Evolutionary conservation across 495 filamentous ascomycete genomes (phyloP).

Genomic region (Letharia lupina): DNA sequence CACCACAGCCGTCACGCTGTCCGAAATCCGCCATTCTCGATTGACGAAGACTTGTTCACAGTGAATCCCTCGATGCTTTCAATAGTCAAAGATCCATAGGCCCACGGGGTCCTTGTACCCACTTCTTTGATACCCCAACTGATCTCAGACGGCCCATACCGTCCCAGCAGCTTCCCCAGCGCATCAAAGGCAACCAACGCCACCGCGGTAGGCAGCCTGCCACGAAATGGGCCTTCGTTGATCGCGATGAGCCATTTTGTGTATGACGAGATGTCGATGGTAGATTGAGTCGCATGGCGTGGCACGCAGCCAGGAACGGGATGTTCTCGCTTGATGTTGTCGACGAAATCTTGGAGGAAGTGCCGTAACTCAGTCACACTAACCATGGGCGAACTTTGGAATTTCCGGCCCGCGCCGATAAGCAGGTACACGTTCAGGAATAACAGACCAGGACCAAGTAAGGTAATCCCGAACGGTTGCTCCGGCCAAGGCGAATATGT

Average conservation of each 20-base stretch:
- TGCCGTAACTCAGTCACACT: not conserved
- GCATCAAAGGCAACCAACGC: not conserved
- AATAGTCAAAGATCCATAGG: not conserved
- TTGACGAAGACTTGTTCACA: not conserved
- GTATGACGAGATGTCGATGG: not conserved
- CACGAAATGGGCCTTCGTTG: not conserved
- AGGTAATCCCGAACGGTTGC: accelerated
- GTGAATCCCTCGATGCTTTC: not conserved
- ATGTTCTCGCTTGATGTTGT: not conserved
- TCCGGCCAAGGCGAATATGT: not conserved
- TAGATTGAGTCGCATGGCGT: not conserved
- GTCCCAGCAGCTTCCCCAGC: not conserved
- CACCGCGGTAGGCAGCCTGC: not conserved
- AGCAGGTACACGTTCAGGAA: not conserved
- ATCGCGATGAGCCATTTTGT: not conserved
- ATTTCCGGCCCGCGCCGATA: not conserved
- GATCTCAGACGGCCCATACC: not conserved
- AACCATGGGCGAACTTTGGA: not conserved
- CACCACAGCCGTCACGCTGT: not conserved
- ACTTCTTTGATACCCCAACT: not conserved
- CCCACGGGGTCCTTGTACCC: not conserved
- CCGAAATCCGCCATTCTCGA: not conserved
- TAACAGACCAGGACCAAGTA: not conserved
- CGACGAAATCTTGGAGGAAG: not conserved
- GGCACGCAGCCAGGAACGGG: not conserved